A percentile compares a stretch with the other conserved stretches of the same genome.
These are phyloP conservation scores for Umbellularia californica DNA, from an alignment of 164 flowering plant genomes.

Conservation along the genomic window DNA sequence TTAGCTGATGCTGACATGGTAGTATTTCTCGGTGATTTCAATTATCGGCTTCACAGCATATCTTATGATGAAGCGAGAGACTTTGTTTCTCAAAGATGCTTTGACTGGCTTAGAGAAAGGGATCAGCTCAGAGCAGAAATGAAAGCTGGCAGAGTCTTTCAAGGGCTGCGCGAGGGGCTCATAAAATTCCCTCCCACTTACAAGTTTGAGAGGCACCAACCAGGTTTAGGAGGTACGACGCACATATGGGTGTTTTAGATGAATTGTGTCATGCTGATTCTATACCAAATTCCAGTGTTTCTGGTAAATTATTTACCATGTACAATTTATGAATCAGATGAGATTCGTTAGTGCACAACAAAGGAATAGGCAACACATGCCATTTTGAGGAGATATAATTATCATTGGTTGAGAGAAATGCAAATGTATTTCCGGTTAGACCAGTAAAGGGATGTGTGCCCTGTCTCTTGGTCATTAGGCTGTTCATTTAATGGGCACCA, in stretches of 20 bases:
- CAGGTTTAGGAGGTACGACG: constrained; percentile 79
- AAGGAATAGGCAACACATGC: background rate
- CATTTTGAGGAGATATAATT: background rate
- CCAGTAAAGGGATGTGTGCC: too few relatives aligned
- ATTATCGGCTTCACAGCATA: constrained; percentile 88
- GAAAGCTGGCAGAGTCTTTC: constrained; percentile 93
- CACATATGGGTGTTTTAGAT: background rate
- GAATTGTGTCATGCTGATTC: background rate
- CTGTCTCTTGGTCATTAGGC: too few relatives aligned
- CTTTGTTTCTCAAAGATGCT: constrained; percentile 94
- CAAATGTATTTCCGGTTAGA: too few relatives aligned
- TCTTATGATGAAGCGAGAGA: constrained; percentile 98
- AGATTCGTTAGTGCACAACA: background rate
- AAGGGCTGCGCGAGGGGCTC: constrained; percentile 93
- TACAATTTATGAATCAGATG: background rate
- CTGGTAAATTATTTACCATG: too few relatives aligned
- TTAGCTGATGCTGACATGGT: constrained; percentile 93
- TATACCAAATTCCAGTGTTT: background rate
- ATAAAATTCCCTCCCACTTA: constrained; percentile 95
- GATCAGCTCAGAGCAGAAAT: constrained; percentile 97
- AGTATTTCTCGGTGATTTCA: constrained; percentile 87
- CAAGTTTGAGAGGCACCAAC: constrained; percentile 79
- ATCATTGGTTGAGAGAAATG: too few relatives aligned
- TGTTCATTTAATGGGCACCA: too few relatives aligned
- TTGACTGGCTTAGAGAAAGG: constrained; percentile 96